A percentile compares a stretch with the other conserved stretches of the same genome.
phyloP scores from a whole-genome alignment of 2,329 filamentous ascomycete genomes.

The Beauveria asiatica region DNA sequence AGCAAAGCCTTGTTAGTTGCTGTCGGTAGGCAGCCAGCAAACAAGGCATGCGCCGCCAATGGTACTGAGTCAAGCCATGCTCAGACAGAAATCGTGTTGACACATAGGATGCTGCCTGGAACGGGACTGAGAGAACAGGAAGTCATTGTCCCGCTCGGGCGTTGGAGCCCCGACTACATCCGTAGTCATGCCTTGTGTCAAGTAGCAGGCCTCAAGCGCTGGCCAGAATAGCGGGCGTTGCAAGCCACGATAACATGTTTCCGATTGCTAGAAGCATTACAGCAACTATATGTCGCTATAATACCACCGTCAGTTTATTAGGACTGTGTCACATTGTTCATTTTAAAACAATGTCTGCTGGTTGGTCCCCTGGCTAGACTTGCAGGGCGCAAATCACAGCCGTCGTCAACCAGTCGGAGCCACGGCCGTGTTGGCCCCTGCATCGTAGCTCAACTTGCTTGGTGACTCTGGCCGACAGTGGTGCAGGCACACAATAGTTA shows the following conservation, averaged over 20 bases:
- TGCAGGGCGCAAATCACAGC: conserved; percentile 11
- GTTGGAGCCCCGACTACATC: neutral
- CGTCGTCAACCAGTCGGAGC: neutral
- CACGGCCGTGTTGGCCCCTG: neutral
- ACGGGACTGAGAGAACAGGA: neutral
- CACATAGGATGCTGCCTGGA: neutral
- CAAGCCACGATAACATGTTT: neutral
- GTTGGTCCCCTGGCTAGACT: conserved; percentile 2
- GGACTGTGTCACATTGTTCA: neutral
- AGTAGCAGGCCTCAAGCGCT: neutral
- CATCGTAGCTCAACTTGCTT: neutral
- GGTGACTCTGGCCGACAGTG: neutral
- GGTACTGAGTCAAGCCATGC: neutral
- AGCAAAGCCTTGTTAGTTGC: neutral
- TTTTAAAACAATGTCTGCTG: neutral
- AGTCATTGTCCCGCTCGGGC: conserved; percentile 2
- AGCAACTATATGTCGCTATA: neutral
- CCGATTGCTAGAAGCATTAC: neutral
- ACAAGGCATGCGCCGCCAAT: neutral
- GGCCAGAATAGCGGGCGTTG: neutral
- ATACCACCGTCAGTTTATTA: neutral
- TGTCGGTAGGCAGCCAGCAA: neutral
- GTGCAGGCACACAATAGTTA: neutral
- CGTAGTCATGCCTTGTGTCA: neutral
- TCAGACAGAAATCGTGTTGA: neutral